Percentiles rank a stretch among this genome's conserved stretches.
These are phyloP conservation scores for Lachancea sp. DNA, from an alignment of 805 yeast genomes.

Conservation along the genomic window DNA sequence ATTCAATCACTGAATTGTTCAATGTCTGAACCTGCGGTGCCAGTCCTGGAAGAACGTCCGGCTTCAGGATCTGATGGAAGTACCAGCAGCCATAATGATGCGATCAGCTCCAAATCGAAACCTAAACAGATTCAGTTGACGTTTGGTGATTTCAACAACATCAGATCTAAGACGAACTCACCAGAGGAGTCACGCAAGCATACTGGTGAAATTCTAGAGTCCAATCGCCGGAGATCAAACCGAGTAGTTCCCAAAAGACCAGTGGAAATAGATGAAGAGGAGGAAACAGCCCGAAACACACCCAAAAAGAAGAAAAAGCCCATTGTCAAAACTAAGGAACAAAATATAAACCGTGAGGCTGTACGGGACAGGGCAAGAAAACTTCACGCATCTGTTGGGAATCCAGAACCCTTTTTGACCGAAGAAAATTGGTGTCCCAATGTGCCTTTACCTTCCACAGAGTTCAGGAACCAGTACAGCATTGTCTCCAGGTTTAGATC, in stretches of 20 bases:
- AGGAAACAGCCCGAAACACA: constrained; percentile 1
- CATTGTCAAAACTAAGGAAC: constrained; percentile 7
- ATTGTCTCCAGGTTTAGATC: constrained; percentile 18
- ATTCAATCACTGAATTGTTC: neutral
- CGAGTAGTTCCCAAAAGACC: constrained; percentile 13
- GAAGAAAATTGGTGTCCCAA: constrained; percentile 27
- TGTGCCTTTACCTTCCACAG: constrained; percentile 19
- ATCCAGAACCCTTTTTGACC: constrained; percentile 20
- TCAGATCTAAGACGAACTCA: constrained; percentile 15
- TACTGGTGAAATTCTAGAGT: constrained; percentile 4
- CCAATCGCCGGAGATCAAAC: constrained; percentile 9
- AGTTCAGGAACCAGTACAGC: constrained; percentile 19
- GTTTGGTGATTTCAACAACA: constrained; percentile 26
- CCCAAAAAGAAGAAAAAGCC: constrained; percentile 8
- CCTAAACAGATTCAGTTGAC: constrained; percentile 20
- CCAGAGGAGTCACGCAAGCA: constrained; percentile 4
- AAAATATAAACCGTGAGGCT: constrained; percentile 7
- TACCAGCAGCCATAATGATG: neutral
- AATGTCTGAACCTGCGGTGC: neutral
- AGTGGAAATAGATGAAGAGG: constrained; percentile 11
- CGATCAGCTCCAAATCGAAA: neutral
- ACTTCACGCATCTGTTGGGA: constrained; percentile 8
- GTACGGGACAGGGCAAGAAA: constrained; percentile 7
- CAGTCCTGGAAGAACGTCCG: neutral
- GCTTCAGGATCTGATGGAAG: neutral